Conservation (phyloP, 1,139 yeast genomes). For the Magnusiomyces sp. region DNA sequence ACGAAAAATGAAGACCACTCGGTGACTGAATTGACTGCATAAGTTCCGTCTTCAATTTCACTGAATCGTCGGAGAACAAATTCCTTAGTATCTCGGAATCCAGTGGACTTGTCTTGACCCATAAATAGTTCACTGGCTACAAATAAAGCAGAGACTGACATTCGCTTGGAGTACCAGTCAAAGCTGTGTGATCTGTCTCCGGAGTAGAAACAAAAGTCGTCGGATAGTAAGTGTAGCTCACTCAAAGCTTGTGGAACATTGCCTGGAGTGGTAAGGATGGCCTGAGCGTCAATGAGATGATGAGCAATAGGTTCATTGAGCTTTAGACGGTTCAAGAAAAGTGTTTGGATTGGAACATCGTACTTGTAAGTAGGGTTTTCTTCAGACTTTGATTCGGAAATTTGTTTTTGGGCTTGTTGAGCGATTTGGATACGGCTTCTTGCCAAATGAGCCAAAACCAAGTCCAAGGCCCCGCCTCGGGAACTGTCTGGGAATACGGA, state of each 20-base stretch:
- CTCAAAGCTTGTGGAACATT: slow-evolving; percentile 45
- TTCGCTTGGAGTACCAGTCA: slow-evolving; percentile 88
- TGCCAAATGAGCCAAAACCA: slow-evolving; percentile 58
- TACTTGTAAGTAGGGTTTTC: background rate
- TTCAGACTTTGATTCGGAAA: slow-evolving; percentile 18
- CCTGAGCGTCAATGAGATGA: slow-evolving; percentile 39
- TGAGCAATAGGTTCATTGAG: slow-evolving; percentile 47
- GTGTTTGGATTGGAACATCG: slow-evolving; percentile 31
- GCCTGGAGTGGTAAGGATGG: slow-evolving; percentile 47
- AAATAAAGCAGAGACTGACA: slow-evolving; percentile 59
- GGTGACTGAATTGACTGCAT: slow-evolving; percentile 51
- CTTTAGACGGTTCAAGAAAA: slow-evolving; percentile 53
- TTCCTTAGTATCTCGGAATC: slow-evolving; percentile 47
- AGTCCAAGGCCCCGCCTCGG: slow-evolving; percentile 42
- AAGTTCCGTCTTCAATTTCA: slow-evolving; percentile 49
- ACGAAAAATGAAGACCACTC: slow-evolving; percentile 61
- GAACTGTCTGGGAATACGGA: slow-evolving; percentile 45
- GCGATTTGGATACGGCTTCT: slow-evolving; percentile 32
- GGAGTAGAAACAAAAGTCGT: slow-evolving; percentile 72
- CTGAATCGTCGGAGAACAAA: slow-evolving; percentile 57
- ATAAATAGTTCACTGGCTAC: slow-evolving; percentile 67
- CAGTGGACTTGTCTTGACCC: slow-evolving; percentile 64
- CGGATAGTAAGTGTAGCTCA: slow-evolving; percentile 68
- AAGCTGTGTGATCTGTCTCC: slow-evolving; percentile 80
- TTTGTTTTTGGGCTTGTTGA: background rate